Percentiles rank a stretch among this genome's conserved stretches.
Conservation (phyloP, 768 basidiomycete genomes). For the Kwoniella botswanensis region DNA sequence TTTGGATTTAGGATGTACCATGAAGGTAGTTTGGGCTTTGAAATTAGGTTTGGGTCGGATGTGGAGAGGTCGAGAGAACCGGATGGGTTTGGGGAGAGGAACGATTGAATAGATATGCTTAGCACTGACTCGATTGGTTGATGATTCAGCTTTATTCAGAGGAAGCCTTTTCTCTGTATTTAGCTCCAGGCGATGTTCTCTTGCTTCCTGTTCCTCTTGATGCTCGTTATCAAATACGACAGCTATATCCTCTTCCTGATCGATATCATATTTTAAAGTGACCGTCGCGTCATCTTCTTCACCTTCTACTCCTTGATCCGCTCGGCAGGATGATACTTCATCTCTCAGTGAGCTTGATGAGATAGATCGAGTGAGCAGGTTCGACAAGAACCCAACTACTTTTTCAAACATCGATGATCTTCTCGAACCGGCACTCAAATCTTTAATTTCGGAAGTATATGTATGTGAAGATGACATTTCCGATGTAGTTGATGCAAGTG, state of each 20-base stretch:
- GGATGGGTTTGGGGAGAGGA: constrained; percentile 13
- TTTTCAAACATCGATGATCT: constrained; percentile 22
- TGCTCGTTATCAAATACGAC: too few species aligned
- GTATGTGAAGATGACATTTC: constrained; percentile 5
- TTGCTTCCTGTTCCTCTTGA: too few species aligned
- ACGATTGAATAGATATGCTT: not conserved
- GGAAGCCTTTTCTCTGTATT: too few species aligned
- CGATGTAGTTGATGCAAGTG: not conserved
- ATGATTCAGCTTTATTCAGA: not conserved
- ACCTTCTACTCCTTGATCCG: not conserved
- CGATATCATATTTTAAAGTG: not conserved
- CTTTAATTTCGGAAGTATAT: not conserved
- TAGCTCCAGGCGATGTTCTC: too few species aligned
- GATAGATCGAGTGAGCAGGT: not conserved
- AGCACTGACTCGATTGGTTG: not conserved
- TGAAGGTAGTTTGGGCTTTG: too few species aligned
- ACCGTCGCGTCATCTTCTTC: too few species aligned
- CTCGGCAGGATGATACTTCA: not conserved
- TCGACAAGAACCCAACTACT: constrained; percentile 21
- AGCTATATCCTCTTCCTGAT: not conserved
- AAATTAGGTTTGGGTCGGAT: not conserved
- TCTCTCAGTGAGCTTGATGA: constrained; percentile 6
- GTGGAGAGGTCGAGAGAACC: constrained; percentile 15
- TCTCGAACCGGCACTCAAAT: not conserved
- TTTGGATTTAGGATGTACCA: not conserved